Conservation (phyloP, 495 filamentous ascomycete genomes). For the Neurospora cerealis region DNA sequence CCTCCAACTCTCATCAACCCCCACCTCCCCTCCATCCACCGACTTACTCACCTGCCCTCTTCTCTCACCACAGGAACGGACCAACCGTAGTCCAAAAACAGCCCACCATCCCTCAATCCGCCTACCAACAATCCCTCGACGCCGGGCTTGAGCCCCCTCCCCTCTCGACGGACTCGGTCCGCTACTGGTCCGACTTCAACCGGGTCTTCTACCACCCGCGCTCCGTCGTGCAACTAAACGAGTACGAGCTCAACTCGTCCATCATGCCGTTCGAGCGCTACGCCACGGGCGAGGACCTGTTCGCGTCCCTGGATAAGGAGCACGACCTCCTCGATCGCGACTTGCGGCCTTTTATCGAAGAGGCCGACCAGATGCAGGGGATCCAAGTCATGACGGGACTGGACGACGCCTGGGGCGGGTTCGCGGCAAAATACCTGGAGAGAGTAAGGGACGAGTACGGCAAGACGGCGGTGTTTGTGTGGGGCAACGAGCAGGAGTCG, state of each 20-base stretch:
- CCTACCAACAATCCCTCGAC: conserved; percentile 73
- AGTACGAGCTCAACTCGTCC: conserved; percentile 69
- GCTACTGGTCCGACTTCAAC: conserved; percentile 95
- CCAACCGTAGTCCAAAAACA: conserved; percentile 57
- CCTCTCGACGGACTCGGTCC: conserved; percentile 59
- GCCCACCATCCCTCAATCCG: conserved; percentile 52
- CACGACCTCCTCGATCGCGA: conserved; percentile 84
- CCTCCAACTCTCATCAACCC: not conserved
- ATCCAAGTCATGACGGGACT: conserved; percentile 68
- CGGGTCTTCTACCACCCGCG: conserved; percentile 85
- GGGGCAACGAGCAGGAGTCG: conserved; percentile 29
- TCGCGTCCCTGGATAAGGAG: conserved; percentile 69
- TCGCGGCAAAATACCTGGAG: conserved; percentile 70
- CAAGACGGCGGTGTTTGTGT: conserved; percentile 76
- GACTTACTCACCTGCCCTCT: not conserved
- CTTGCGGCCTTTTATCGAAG: conserved; percentile 75
- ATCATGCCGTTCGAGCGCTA: conserved; percentile 79
- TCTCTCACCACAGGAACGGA: conserved; percentile 48
- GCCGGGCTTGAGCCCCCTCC: conserved; percentile 49
- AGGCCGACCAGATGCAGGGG: conserved; percentile 86
- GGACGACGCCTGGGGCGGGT: conserved; percentile 93
- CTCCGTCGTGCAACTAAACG: conserved; percentile 79
- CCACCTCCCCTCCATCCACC: not conserved
- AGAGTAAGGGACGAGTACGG: conserved; percentile 80
- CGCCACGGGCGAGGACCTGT: conserved; percentile 72